These are phyloP conservation scores for Lactifluus hygrophoroides DNA, from an alignment of 768 basidiomycete species.

Conservation along the genomic window DNA sequence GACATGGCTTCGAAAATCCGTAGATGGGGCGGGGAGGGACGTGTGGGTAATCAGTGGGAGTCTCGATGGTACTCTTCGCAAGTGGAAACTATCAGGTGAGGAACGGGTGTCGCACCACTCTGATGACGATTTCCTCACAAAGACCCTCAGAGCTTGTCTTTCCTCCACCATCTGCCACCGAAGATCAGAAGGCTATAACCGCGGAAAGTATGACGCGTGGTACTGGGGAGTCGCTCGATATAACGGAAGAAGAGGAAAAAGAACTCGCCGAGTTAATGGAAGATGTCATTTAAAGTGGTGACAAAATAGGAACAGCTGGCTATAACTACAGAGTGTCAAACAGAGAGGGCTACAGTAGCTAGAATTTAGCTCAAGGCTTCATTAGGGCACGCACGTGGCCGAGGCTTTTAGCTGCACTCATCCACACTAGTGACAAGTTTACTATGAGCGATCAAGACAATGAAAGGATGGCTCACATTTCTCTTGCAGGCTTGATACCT, in stretches of 20 bases:
- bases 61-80: conserved; percentile 80
- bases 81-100: conserved; percentile 67
- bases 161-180: neutral
- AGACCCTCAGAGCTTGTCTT: conserved; percentile 2
- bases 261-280: conserved; percentile 79
- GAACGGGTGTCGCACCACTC: neutral
- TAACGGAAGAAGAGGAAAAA: conserved; percentile 86
- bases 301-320: neutral
- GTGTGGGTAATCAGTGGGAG: conserved; percentile 80
- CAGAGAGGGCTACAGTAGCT: neutral
- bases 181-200: neutral
- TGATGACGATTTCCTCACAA: neutral
- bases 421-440: conserved; percentile 49
- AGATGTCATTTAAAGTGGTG: conserved; percentile 15
- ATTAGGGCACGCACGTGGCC: conserved; percentile 36
- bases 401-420: conserved; percentile 58
- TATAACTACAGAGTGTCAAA: neutral
- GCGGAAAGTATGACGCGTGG: neutral
- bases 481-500: conserved; percentile 80
- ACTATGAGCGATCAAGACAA: conserved; percentile 10
- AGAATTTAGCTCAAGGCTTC: conserved; percentile 44
- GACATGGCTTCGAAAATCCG: conserved; percentile 55
- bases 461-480: conserved; percentile 48
- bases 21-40: conserved; percentile 45
- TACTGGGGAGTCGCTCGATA: conserved; percentile 23